Percentiles rank a stretch among this genome's conserved stretches.
Conservation (phyloP, 2,329 filamentous ascomycete species). For the Penicillium sp. region DNA sequence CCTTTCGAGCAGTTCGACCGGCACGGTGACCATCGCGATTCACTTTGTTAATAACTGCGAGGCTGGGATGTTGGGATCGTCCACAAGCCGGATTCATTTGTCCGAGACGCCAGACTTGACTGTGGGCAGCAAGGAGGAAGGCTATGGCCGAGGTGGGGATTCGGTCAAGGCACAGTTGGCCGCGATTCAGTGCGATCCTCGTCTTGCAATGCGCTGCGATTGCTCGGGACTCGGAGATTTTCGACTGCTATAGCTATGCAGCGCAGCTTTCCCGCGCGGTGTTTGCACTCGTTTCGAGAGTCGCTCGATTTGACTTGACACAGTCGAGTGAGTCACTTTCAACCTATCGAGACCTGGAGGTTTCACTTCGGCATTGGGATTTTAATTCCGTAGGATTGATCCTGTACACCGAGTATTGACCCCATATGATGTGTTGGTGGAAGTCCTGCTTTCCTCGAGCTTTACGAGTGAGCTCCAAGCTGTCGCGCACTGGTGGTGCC, state of each 20-base stretch:
- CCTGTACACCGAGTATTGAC: too few species aligned
- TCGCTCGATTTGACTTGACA: background rate
- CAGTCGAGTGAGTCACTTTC: background rate
- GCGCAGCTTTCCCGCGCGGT: background rate
- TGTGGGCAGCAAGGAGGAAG: conserved; percentile 12
- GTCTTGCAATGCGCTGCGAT: background rate
- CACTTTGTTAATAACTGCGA: background rate
- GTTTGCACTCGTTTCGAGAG: background rate
- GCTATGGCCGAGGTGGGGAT: conserved; percentile 11
- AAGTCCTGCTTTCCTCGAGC: background rate
- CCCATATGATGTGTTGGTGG: background rate
- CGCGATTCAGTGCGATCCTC: conserved; percentile 1
- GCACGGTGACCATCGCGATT: conserved; percentile 11
- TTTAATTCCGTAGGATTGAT: too few species aligned
- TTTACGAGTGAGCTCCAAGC: conserved; percentile 14
- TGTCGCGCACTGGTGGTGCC: conserved; percentile 8
- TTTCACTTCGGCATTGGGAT: background rate
- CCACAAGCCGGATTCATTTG: background rate
- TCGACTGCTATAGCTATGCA: background rate
- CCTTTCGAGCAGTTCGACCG: conserved; percentile 6
- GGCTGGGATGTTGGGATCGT: background rate
- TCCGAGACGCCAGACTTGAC: conserved; percentile 13
- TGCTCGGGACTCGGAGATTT: background rate
- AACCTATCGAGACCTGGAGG: background rate
- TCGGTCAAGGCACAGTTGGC: conserved; percentile 10